phyloP scores from a whole-genome alignment of 2,329 filamentous ascomycete genomes.

The Piedraia hortae region DNA sequence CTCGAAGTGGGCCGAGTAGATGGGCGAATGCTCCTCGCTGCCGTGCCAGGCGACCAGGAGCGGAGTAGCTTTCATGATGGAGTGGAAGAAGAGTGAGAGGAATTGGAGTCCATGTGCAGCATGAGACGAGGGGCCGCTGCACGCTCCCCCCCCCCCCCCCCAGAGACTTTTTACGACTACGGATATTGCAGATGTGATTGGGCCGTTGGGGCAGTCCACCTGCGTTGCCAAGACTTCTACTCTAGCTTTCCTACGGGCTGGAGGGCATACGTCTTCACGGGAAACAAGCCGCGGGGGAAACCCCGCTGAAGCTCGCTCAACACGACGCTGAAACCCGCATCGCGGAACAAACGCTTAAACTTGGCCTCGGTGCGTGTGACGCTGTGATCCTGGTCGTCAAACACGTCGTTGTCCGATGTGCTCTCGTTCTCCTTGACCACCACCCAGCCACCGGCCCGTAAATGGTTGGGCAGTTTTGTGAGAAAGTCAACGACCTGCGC shows the following conservation, averaged over 20 bases:
- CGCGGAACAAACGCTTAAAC: conserved; percentile 39
- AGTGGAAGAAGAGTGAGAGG: too few relatives aligned
- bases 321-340: conserved; percentile 40
- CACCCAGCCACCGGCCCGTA: conserved; percentile 26
- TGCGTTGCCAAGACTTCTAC: too few relatives aligned
- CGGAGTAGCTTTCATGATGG: conserved; percentile 71
- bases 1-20: conserved; percentile 95
- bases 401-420: conserved; percentile 34
- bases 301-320: conserved; percentile 45
- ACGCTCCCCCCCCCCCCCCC: too few relatives aligned
- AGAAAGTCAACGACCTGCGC: conserved; percentile 41
- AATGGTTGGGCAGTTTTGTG: conserved; percentile 25
- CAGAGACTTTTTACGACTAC: too few relatives aligned
- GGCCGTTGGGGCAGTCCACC: too few relatives aligned
- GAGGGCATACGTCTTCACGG: conserved; percentile 55
- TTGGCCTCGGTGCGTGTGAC: conserved; percentile 53
- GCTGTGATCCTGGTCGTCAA: conserved; percentile 47
- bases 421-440: conserved; percentile 61
- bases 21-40: conserved; percentile 85
- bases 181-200: too few relatives aligned
- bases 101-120: too few relatives aligned
- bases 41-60: conserved; percentile 97
- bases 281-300: conserved; percentile 39
- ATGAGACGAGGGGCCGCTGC: too few relatives aligned
- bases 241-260: conserved; percentile 20